These are phyloP conservation scores for Sanghuangporus baumii DNA, from an alignment of 1,284 basidiomycete genomes.

Conservation along the genomic window DNA sequence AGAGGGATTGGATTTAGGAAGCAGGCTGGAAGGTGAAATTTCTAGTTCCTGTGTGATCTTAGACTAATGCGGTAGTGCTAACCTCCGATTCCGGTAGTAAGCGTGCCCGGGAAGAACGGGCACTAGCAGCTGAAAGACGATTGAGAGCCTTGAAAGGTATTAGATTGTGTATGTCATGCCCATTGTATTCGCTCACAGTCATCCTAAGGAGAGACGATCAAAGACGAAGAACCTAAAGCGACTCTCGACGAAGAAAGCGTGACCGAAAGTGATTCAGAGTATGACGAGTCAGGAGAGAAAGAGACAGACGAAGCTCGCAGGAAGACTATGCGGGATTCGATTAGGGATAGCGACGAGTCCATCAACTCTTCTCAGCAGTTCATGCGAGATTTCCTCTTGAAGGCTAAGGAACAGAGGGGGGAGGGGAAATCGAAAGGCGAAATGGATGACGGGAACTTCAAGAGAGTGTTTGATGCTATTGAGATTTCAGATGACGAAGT, in stretches of 20 bases:
- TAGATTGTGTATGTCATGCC: neutral
- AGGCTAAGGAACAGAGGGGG: constrained; percentile 19
- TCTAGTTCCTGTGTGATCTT: neutral
- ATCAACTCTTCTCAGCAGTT: constrained; percentile 12
- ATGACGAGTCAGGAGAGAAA: neutral
- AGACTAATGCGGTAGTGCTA: neutral
- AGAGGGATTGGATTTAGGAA: constrained; percentile 60
- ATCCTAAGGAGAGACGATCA: constrained; percentile 18
- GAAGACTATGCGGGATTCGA: constrained; percentile 12
- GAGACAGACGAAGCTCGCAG: constrained; percentile 19
- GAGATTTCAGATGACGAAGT: constrained; percentile 24
- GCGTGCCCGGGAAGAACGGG: constrained; percentile 68
- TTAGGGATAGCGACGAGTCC: constrained; percentile 1
- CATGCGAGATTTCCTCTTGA: constrained; percentile 14
- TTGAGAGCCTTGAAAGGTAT: constrained; percentile 38
- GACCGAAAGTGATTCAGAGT: constrained; percentile 12
- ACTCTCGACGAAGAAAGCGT: constrained; percentile 20
- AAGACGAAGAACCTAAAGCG: constrained; percentile 21
- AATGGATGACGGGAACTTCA: neutral
- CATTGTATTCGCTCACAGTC: too few relatives aligned
- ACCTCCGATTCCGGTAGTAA: constrained; percentile 40
- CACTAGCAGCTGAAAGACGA: constrained; percentile 62
- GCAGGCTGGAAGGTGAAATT: constrained; percentile 54
- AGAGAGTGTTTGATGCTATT: constrained; percentile 15
- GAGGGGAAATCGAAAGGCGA: constrained; percentile 24